phyloP scores from a whole-genome alignment of 306 rosid genomes.

The Elaeagnus macrophylla region DNA sequence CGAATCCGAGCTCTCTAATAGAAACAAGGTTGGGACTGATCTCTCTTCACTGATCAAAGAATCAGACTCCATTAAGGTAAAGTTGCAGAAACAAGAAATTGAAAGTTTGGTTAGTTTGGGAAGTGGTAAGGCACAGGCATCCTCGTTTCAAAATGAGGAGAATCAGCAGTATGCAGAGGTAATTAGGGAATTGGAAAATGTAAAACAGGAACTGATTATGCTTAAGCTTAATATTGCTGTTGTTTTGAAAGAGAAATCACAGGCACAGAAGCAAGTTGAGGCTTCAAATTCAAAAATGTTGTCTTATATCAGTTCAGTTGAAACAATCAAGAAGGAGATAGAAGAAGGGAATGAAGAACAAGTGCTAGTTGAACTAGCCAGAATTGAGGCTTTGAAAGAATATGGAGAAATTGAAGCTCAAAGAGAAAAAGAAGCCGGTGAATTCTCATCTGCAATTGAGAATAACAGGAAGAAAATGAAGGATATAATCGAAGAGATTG shows the following conservation, averaged over 20 bases:
- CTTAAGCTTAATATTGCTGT: slow-evolving; percentile 67
- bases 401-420: slow-evolving; percentile 34
- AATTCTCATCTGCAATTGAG: slow-evolving; percentile 33
- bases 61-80: slow-evolving; percentile 25
- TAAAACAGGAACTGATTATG: slow-evolving; percentile 52
- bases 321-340: slow-evolving; percentile 43
- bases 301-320: slow-evolving; percentile 27
- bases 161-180: slow-evolving; percentile 35
- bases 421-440: slow-evolving; percentile 37
- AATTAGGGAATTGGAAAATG: slow-evolving; percentile 51
- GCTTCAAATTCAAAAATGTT: slow-evolving; percentile 19
- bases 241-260: slow-evolving; percentile 38
- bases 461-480: slow-evolving; percentile 27
- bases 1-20: slow-evolving; percentile 38
- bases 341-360: slow-evolving; percentile 62
- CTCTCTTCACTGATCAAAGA: slow-evolving; percentile 35
- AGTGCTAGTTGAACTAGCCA: slow-evolving; percentile 62
- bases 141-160: slow-evolving; percentile 20
- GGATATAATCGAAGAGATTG: slow-evolving; percentile 36
- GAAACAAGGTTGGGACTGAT: slow-evolving; percentile 30
- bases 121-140: slow-evolving; percentile 3
- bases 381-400: slow-evolving; percentile 71
- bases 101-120: slow-evolving; percentile 30
- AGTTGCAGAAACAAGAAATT: slow-evolving; percentile 23
- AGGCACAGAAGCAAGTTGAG: slow-evolving; percentile 39